Evolutionary conservation across 495 filamentous ascomycete species (phyloP).

Genomic region (Massariosphaeria phaeospora): DNA sequence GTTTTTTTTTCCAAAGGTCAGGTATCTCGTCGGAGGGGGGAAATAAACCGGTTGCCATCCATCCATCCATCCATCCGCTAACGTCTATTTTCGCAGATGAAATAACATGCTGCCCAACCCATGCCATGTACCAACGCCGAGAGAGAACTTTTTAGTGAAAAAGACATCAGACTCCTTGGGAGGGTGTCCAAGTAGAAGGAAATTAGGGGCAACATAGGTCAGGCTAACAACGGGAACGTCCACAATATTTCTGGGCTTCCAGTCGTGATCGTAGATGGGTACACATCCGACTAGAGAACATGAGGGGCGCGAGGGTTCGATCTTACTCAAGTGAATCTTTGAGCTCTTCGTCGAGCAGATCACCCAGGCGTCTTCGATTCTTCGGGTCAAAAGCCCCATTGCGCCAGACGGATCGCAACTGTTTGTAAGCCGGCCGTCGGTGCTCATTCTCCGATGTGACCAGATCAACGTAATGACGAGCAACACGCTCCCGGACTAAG

Average conservation of each 20-base stretch:
- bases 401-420: conserved; percentile 49
- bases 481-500: conserved; percentile 49
- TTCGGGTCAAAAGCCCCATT: conserved; percentile 52
- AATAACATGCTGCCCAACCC: conserved; percentile 21
- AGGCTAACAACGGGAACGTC: neutral
- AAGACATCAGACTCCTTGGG: conserved; percentile 3
- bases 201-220: conserved; percentile 18
- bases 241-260: neutral
- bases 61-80: conserved; percentile 18
- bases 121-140: conserved; percentile 31
- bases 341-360: conserved; percentile 34
- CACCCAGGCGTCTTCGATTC: conserved; percentile 54
- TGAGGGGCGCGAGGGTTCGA: neutral
- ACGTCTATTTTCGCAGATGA: conserved; percentile 27
- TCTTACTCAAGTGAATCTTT: conserved; percentile 19
- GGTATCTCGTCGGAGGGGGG: conserved; percentile 26
- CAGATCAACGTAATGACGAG: conserved; percentile 51
- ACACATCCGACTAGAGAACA: conserved; percentile 10
- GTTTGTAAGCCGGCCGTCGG: conserved; percentile 47
- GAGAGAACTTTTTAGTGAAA: conserved; percentile 20
- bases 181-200: conserved; percentile 5
- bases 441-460: conserved; percentile 43
- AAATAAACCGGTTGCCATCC: too few relatives aligned
- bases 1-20: conserved; percentile 31
- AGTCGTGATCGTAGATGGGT: conserved; percentile 18